Percentiles rank a stretch among this genome's conserved stretches.
phyloP scores from a whole-genome alignment of 1,139 yeast species.

The Nematodospora anomalae region DNA sequence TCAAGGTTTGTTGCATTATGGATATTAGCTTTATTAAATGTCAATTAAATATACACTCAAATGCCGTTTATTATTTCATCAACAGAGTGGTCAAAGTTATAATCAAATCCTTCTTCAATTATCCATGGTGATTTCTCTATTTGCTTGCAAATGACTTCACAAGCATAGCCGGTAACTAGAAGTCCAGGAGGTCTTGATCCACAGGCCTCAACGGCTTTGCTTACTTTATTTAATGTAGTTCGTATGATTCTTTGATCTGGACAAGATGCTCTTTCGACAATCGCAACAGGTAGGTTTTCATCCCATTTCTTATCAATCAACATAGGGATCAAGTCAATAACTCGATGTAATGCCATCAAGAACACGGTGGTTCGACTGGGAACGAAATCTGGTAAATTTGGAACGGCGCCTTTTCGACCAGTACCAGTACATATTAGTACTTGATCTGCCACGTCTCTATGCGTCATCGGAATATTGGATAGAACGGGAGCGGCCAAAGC shows the following conservation, averaged over 20 bases:
- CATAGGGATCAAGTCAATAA: slow-evolving; percentile 62
- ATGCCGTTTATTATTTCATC: not conserved
- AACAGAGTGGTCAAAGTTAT: slow-evolving; percentile 10
- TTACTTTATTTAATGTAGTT: slow-evolving; percentile 65
- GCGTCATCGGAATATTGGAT: slow-evolving; percentile 87
- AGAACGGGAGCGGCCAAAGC: slow-evolving; percentile 89
- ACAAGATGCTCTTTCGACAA: slow-evolving; percentile 89
- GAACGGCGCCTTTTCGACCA: slow-evolving; percentile 83
- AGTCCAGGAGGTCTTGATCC: slow-evolving; percentile 96
- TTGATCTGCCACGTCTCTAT: slow-evolving; percentile 90
- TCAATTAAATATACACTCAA: slow-evolving; percentile 1
- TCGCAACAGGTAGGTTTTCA: slow-evolving; percentile 70
- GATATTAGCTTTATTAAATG: slow-evolving; percentile 8
- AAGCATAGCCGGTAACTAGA: slow-evolving; percentile 78
- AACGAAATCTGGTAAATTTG: slow-evolving; percentile 74
- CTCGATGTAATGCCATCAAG: slow-evolving; percentile 87
- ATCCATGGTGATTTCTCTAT: slow-evolving; percentile 33
- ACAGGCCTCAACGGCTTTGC: slow-evolving; percentile 70
- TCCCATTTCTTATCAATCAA: slow-evolving; percentile 69
- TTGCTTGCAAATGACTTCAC: slow-evolving; percentile 51
- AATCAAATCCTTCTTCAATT: slow-evolving; percentile 57
- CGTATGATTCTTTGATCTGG: slow-evolving; percentile 88
- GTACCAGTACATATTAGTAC: slow-evolving; percentile 93
- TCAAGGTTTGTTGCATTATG: slow-evolving; percentile 7
- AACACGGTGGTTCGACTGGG: slow-evolving; percentile 78